Base-by-base conservation (phyloP, 768 basidiomycete genomes). In the Kockovaella imperatae region DNA sequence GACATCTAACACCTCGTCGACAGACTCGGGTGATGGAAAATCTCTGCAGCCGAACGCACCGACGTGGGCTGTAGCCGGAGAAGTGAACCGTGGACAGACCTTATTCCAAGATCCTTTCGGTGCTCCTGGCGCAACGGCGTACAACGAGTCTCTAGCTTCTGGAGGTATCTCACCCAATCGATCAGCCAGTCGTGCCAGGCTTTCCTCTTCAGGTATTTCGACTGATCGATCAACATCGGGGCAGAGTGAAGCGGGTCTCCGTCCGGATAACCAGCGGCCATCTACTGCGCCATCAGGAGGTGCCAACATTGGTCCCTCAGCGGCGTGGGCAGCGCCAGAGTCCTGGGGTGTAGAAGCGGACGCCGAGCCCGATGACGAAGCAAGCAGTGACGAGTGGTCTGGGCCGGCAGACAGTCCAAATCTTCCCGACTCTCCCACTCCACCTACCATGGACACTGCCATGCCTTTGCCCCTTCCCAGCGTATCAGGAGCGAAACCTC, bases 321-420 rank as follows among this genome's bases (percentile, higher is more conserved):
- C 64, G 72, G 74, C 43, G 53, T 76, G 58, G 76, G 75, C 49
- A 70, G 74, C 74, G 6, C 75, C 75, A 2, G 75, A 76, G 53
- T 73, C 72, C 20, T 76, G 75, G 75, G 75, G 74, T n/a, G 75
- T 76, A 8, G 62, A 73, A 56, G 67, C 64, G n/a, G 57, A 72
- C 53, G 63, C 65, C 39, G 71, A 69, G 6, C 65, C 62, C 24
- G 62, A 65, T 5, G 51, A 57, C 11, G 45, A 50, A 6, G 45
- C 59, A 29, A 55, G 39, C 11, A 35, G 48, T 14, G 56, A 51
- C n/a, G 60, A 56, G 7, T 51, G 50, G 18, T 26, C 35, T 7
- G n/a, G n/a, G n/a, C n/a, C n/a, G n/a, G n/a, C n/a, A n/a, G n/a
- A n/a, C n/a, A n/a, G n/a, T n/a, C n/a, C n/a, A n/a, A n/a, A n/a